Conservation (phyloP, 805 yeast genomes). For the Citeromyces matritensis region DNA sequence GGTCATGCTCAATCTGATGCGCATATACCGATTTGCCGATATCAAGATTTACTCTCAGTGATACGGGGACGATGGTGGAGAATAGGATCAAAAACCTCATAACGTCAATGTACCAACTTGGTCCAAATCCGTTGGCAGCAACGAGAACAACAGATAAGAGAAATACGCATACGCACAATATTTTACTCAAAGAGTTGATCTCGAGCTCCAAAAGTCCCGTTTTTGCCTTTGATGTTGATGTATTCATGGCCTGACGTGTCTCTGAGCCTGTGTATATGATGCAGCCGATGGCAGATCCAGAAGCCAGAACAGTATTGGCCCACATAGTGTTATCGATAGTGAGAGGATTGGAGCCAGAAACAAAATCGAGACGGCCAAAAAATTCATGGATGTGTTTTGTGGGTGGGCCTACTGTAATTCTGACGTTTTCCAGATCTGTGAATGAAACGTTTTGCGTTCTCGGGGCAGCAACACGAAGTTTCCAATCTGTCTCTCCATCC, state of each 20-base stretch:
- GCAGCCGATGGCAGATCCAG: constrained; percentile 83
- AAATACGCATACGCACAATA: constrained; percentile 79
- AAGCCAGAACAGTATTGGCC: constrained; percentile 96
- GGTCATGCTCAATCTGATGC: constrained; percentile 83
- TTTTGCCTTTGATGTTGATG: constrained; percentile 76
- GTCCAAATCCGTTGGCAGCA: constrained; percentile 56
- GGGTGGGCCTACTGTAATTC: constrained; percentile 67
- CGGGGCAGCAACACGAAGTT: constrained; percentile 64
- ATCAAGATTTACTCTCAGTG: constrained; percentile 86
- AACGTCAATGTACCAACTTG: constrained; percentile 79
- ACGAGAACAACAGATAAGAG: constrained; percentile 65
- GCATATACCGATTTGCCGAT: constrained; percentile 95
- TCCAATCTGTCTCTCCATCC: constrained; percentile 99
- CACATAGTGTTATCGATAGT: constrained; percentile 87
- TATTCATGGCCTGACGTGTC: constrained; percentile 91
- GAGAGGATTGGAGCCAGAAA: constrained; percentile 45
- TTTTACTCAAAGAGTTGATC: constrained; percentile 77
- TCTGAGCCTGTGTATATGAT: constrained; percentile 84
- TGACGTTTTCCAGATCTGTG: constrained; percentile 35
- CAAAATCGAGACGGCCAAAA: constrained; percentile 54
- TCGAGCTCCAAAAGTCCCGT: constrained; percentile 84
- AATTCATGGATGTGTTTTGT: constrained; percentile 73
- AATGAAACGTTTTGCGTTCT: constrained; percentile 49
- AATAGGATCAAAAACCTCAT: constrained; percentile 84
- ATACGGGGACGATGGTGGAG: constrained; percentile 92